Percentiles rank a stretch among this genome's conserved stretches.
phyloP scores from a whole-genome alignment of 2,329 filamentous ascomycete genomes.

The Fusarium graminum region DNA sequence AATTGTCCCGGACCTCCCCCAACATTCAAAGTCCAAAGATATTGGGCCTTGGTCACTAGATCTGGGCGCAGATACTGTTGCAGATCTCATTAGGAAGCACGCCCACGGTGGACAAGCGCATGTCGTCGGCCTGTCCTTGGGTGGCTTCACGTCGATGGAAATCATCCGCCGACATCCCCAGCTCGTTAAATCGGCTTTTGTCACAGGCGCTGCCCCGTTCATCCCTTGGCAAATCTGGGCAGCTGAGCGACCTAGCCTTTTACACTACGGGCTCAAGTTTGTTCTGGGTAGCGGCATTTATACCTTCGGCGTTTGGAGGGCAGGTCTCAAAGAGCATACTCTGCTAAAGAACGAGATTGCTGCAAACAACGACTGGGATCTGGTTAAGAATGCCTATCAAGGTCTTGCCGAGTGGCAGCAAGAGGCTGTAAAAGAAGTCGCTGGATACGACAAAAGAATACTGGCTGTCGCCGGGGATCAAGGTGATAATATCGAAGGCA shows the following conservation, averaged over 20 bases:
- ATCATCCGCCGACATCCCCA: conserved; percentile 10
- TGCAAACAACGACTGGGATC: conserved; percentile 49
- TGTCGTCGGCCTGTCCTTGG: conserved; percentile 58
- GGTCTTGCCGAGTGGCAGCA: conserved; percentile 43
- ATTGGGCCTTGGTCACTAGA: conserved; percentile 51
- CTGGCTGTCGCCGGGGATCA: conserved; percentile 50
- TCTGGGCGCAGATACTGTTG: conserved; percentile 51
- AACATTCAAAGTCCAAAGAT: conserved; percentile 54
- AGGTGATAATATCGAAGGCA: conserved; percentile 51
- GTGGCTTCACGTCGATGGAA: conserved; percentile 47
- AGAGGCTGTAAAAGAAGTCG: conserved; percentile 45
- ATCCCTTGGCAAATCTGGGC: conserved; percentile 46
- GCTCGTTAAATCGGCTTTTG: conserved; percentile 45
- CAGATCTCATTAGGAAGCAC: conserved; percentile 52
- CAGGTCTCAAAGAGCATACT: conserved; percentile 48
- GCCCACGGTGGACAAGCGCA: conserved; percentile 56
- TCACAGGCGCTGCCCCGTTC: conserved; percentile 52
- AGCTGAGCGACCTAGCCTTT: conserved; percentile 47
- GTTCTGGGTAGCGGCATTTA: conserved; percentile 47
- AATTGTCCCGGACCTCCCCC: conserved; percentile 55
- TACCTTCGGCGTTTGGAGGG: conserved; percentile 46
- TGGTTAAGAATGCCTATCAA: conserved; percentile 44
- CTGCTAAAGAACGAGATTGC: conserved; percentile 53
- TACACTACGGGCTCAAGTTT: conserved; percentile 46
- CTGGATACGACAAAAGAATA: conserved; percentile 40